Conservation (phyloP, 2,329 filamentous ascomycete genomes). For the Fusarium tricinctum region DNA sequence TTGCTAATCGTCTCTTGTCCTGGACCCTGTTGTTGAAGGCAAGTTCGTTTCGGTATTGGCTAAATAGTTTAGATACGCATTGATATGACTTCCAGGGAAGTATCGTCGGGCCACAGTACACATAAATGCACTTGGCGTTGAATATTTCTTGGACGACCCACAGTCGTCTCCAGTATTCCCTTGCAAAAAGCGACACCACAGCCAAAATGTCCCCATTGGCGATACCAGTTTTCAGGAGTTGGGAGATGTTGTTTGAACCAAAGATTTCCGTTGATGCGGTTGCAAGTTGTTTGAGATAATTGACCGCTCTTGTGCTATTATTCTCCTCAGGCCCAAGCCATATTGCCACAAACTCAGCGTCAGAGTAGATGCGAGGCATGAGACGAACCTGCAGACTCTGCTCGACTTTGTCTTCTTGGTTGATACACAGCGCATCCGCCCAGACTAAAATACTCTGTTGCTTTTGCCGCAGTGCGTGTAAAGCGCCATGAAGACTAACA, state of each 20-base stretch:
- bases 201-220: constrained; percentile 21
- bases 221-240: neutral
- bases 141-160: constrained; percentile 36
- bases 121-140: constrained; percentile 14
- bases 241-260: too few relatives aligned
- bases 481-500: constrained; percentile 9
- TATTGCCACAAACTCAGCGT: constrained; percentile 19
- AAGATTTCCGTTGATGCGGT: neutral
- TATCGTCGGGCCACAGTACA: constrained; percentile 18
- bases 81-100: constrained; percentile 23
- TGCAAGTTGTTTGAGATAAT: neutral
- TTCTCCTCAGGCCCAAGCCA: constrained; percentile 34
- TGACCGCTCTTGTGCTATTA: constrained; percentile 10
- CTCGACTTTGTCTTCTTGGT: constrained; percentile 12
- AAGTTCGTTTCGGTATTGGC: constrained; percentile 7
- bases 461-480: constrained; percentile 21
- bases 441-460: constrained; percentile 16
- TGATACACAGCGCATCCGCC: constrained; percentile 30
- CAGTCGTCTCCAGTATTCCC: constrained; percentile 30
- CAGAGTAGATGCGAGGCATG: constrained; percentile 23
- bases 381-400: constrained; percentile 27
- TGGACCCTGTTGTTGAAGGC: constrained; percentile 13
- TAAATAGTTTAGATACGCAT: neutral
- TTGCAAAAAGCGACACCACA: constrained; percentile 25
- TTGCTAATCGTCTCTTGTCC: neutral